Percentiles rank a stretch among this genome's conserved stretches.
These are phyloP conservation scores for Suillus luteus DNA, from an alignment of 768 basidiomycete species.

Conservation along the genomic window DNA sequence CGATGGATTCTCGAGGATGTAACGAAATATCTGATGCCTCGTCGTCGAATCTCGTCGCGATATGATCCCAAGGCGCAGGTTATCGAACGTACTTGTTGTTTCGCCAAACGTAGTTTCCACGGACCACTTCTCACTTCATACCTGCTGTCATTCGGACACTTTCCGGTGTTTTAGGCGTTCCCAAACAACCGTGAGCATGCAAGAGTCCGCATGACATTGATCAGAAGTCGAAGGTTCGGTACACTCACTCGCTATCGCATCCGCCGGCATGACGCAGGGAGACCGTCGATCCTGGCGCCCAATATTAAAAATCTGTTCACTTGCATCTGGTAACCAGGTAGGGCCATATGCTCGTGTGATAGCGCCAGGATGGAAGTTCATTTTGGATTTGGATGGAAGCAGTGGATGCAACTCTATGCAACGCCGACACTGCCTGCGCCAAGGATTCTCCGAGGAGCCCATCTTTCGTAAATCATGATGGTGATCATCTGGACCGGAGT, in stretches of 20 bases:
- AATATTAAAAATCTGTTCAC: slow-evolving; percentile 1
- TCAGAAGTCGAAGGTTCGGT: not conserved
- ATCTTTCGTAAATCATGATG: slow-evolving; percentile 1
- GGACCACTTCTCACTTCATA: not conserved
- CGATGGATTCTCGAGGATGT: not conserved
- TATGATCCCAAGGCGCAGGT: not conserved
- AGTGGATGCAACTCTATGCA: not conserved
- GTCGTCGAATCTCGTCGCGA: not conserved
- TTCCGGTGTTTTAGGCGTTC: not conserved
- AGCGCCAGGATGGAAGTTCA: not conserved
- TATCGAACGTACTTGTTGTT: not conserved
- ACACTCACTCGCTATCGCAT: not conserved
- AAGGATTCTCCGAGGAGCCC: not conserved
- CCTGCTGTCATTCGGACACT: not conserved
- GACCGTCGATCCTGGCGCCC: not conserved
- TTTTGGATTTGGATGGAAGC: not conserved
- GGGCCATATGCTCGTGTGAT: not conserved
- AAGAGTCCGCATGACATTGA: not conserved
- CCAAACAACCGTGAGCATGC: not conserved
- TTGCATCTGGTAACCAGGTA: not conserved
- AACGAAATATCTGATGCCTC: not conserved
- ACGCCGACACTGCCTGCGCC: not conserved
- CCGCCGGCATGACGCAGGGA: slow-evolving; percentile 3
- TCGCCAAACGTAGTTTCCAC: not conserved
- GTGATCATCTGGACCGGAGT: not conserved